Conservation (phyloP, 768 basidiomycete species). For the Hygrocybe coccinea region DNA sequence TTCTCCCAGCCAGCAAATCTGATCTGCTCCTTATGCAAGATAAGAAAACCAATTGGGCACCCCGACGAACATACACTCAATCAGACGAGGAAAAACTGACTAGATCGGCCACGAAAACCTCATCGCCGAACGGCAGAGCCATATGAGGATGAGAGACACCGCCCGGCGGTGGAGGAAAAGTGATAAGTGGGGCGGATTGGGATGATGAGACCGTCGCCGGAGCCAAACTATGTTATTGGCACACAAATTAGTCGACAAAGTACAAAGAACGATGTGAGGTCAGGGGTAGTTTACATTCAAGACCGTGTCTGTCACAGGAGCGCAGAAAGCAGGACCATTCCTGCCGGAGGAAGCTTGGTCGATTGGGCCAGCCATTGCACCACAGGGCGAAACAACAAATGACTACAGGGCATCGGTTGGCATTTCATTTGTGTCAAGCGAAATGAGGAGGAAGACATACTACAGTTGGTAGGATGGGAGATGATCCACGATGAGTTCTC, state of each 20-base stretch:
- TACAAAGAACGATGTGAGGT: not conserved
- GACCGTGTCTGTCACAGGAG: constrained; percentile 52
- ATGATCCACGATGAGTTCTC: constrained; percentile 58
- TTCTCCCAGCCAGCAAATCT: constrained; percentile 58
- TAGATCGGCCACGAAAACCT: constrained; percentile 63
- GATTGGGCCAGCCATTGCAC: constrained; percentile 40
- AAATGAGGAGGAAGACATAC: constrained; percentile 33
- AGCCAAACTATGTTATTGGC: constrained; percentile 36
- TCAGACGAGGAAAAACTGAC: constrained; percentile 33
- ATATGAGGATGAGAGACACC: constrained; percentile 61
- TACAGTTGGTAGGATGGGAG: constrained; percentile 57
- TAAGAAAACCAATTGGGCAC: not conserved
- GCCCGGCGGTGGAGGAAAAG: constrained; percentile 47
- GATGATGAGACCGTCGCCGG: constrained; percentile 52
- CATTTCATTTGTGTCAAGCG: constrained; percentile 52
- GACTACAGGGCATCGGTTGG: constrained; percentile 50
- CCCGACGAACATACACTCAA: not conserved
- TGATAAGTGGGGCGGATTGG: constrained; percentile 43
- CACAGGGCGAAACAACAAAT: constrained; percentile 45
- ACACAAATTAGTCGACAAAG: not conserved
- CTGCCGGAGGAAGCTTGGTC: constrained; percentile 49
- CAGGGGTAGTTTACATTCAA: constrained; percentile 53
- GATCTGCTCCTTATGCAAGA: constrained; percentile 53
- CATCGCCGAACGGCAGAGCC: constrained; percentile 49
- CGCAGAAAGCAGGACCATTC: constrained; percentile 46